Evolutionary conservation across 768 basidiomycete species (phyloP), one percentile per base, ranked within the genome.

Genomic region (Peribolospora kevripleyi): DNA sequence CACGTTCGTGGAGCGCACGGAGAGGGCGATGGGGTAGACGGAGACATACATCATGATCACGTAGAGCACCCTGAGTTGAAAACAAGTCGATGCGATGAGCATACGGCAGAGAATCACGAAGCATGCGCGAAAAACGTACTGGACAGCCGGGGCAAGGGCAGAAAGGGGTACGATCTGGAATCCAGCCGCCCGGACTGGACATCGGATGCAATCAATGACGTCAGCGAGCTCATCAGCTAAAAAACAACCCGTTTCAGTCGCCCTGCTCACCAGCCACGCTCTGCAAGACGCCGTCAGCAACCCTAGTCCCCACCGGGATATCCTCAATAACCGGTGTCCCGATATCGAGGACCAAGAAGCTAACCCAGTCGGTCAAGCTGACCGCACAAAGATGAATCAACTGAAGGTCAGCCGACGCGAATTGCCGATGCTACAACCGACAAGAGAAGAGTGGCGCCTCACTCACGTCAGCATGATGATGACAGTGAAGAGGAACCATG

Each of bases 331-430:
- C 73, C 3, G 77, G 69, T 55, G 79, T 87, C 4, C 84, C 81
- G 46, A 95, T 79, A 63, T 95, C 87, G 42, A 93, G 71, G 3
- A 93, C 74, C 62, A 91, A 68, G 70, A 95, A 91, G 67, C 75
- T 82, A 58, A 88, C 74, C 80, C 84, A 95, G 69, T 97, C 90
- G 41, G 79, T 80, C 3, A 43, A 58, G 54, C 25, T 25, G 25
- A 25, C 25, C 25, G 25, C 25, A 25, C 25, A 25, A 25, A 25
- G 25, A 25, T 25, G 25, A 25, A 25, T 25, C 25, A 25, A 25
- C 25, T 25, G 25, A 25, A 1, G 25, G 25, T 25, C 25, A 25
- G 25, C 25, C 25, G 25, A 25, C 25, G 25, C 1, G 25, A 25
- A 25, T 25, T 25, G 25, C 25, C 25, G 25, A 25, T 25, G 25